Conservation (phyloP, 23 red algal species). For the Gracilaria gracilis region DNA sequence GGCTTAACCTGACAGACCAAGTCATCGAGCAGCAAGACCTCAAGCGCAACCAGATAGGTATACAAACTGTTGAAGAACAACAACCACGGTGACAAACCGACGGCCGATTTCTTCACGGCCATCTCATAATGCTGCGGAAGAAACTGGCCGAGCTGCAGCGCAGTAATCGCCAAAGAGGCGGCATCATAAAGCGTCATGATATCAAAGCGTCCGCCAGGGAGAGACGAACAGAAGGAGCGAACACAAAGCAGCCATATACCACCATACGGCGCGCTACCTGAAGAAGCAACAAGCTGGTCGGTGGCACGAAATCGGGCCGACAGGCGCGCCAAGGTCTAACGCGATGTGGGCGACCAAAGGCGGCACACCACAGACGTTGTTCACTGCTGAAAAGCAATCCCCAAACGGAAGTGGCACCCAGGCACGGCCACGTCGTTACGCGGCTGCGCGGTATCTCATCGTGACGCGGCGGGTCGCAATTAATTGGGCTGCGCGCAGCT, state of each 20-base stretch:
- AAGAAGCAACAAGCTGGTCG: neutral
- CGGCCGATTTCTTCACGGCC: conserved; percentile 49
- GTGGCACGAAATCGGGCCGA: neutral
- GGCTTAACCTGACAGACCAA: conserved; percentile 24
- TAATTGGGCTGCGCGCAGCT: neutral
- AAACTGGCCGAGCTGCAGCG: conserved; percentile 87
- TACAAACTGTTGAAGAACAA: conserved; percentile 88
- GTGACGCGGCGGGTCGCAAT: neutral
- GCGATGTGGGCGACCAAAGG: neutral
- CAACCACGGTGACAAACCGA: conserved; percentile 78
- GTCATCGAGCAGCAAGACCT: conserved; percentile 60
- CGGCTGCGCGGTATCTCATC: no score
- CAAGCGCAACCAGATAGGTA: conserved; percentile 79
- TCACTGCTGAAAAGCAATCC: no score
- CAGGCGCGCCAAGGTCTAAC: neutral
- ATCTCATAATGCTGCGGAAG: conserved; percentile 89
- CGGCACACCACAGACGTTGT: no score
- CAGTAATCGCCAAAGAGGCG: conserved; percentile 60
- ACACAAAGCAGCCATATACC: neutral
- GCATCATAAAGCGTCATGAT: conserved; percentile 43
- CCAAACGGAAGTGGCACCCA: no score
- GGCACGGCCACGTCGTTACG: no score
- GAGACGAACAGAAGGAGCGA: neutral
- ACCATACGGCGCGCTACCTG: neutral
- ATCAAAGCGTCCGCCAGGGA: neutral